Evolutionary conservation across 164 flowering plant species (phyloP), one percentile per base, ranked within the genome.

Genomic region (Hamamelis virginiana): DNA sequence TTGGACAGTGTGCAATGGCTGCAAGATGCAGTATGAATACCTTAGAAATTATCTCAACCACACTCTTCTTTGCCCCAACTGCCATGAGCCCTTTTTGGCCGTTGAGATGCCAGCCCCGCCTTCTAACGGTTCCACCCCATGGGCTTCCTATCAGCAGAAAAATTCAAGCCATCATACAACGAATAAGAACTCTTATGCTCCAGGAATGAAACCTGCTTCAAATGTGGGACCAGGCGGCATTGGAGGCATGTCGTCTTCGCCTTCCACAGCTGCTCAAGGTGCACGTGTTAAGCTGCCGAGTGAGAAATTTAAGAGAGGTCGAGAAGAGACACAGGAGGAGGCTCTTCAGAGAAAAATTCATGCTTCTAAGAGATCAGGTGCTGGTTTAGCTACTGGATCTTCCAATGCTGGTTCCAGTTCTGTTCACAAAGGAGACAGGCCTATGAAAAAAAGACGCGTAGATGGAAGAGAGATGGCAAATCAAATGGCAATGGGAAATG

Each of bases 11-110:
- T 83, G 86, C 71, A 46, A 26, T 62, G 13, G 62, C 8, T 83
- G 86, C 80, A 78, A 67, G 41, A 72, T 74, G 69, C 77, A 76
- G 5, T 83, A 72, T 64, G 83, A 83, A 62, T 80, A 77, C 72
- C 72, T 59, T 18, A 75, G 62, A 28, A 41, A 11, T 15, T 78
- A 76, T 68, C 73, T 76, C 27, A 76, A 78, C 58, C 45, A 47
- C 22, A 76, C 33, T 26, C 75, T 83, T 41, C 28, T 56, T 25
- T 83, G 86, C 55, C 69, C 72, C 22, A 60, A 67, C 59, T 83
- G 86, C 28, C 75, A 57, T 21, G 26, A 69, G 38, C 74, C 74
- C 38, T 83, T 80, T 64, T 16, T 67, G 8, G 82, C 83, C 18
- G 43, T 66, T 62, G 76, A 81, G 67, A 69, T 52, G 3, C 63